Conservation (phyloP, 257 asterid genomes). For the Paraleonurus japonicus region DNA sequence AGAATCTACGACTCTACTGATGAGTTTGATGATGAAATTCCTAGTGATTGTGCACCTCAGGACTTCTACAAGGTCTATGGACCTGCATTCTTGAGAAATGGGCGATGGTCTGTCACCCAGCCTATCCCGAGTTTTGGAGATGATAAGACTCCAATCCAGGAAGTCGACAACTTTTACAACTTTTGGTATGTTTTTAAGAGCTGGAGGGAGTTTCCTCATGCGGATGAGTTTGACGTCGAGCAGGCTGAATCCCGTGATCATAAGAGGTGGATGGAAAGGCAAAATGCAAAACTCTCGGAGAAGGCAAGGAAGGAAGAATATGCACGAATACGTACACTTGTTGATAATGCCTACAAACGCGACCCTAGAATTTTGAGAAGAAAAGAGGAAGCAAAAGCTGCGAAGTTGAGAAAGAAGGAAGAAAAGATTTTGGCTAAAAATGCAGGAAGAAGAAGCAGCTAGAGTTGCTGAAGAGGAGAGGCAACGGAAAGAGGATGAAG, state of each 20-base stretch:
- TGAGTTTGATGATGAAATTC: conserved; percentile 97
- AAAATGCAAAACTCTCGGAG: conserved; percentile 89
- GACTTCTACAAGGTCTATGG: conserved; percentile 94
- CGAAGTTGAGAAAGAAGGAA: conserved; percentile 84
- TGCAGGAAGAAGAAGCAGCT: conserved; percentile 85
- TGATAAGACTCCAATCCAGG: conserved; percentile 56
- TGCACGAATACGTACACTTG: conserved; percentile 76
- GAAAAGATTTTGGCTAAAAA: conserved; percentile 78
- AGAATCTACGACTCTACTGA: conserved; percentile 93
- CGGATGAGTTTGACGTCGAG: conserved; percentile 91
- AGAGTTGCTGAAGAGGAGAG: conserved; percentile 77
- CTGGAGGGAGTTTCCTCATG: conserved; percentile 98
- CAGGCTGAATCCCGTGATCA: conserved; percentile 98
- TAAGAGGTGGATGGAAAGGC: conserved; percentile 97
- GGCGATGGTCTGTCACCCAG: conserved; percentile 87
- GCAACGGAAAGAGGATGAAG: conserved; percentile 73
- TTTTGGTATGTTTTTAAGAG: conserved; percentile 93
- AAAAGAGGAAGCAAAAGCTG: conserved; percentile 80
- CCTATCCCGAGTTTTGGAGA: conserved; percentile 78
- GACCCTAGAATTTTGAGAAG: conserved; percentile 84
- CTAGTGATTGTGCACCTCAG: conserved; percentile 76
- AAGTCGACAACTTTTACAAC: conserved; percentile 78
- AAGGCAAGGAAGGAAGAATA: conserved; percentile 90
- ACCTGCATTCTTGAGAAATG: conserved; percentile 95
- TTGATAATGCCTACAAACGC: conserved; percentile 85